Base-by-base conservation (phyloP, 1,284 basidiomycete species). In the Leccinum discolor region DNA sequence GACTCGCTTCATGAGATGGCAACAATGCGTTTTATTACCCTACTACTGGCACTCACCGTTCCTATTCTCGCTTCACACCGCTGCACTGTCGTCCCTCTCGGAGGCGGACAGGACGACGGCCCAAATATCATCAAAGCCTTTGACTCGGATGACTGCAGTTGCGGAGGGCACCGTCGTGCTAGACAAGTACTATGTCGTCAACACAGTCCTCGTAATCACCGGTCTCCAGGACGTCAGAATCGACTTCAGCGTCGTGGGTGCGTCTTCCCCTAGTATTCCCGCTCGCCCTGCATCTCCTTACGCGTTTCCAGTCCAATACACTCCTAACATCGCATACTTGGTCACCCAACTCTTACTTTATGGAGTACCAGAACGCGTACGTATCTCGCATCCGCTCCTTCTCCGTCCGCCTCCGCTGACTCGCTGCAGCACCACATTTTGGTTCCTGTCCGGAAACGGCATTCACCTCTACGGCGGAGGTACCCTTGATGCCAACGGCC, bases 251-350 rank as follows among this genome's bases (percentile, higher is more conserved):
- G 18, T 5, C 47, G 18, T 21, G 11, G 47, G 47, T 50, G 18
- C 18, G 47, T 18, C 47, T 50, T 18, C 2, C n/a, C 42, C 40
- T 16, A n/a, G 11, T 50, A 18, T 21, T 10, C 18, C 47, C 18
- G 38, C 38, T 50, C 47, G 10, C 44, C 44, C 44, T 47, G 44
- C n/a, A 18, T 47, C 10, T 47, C 10, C 44, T 47, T 18, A 47
- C n/a, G n/a, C 16, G 44, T 47, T 11, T 18, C 47, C 47, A 50
- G 47, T 50, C 0, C 47, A 50, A 21, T 50, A 50, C 61, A 78
- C 79, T 2, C 81, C 83, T 5, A 77, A 84, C 69, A 82, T 84
- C 62, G 76, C 79, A 0, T 83, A 84, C 68, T 85, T n/a, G 83
- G 83, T 80, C 79, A 2, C 79, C 75, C 42, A 73, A 78, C 60